Percentiles rank a stretch among this genome's conserved stretches.
Conservation (phyloP, 495 filamentous ascomycete genomes). For the Elaphomyces granulatus region DNA sequence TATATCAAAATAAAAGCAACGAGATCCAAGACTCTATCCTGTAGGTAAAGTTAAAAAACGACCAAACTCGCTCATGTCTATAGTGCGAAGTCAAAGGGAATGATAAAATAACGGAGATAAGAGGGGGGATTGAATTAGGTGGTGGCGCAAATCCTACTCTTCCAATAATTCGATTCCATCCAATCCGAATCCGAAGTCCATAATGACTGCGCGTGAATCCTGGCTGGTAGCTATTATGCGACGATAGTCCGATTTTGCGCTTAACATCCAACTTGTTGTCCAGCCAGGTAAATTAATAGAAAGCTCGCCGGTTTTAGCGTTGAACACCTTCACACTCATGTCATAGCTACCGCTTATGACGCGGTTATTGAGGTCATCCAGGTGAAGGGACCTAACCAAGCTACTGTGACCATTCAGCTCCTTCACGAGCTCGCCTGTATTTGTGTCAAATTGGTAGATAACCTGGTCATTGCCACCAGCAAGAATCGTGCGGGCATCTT, state of each 20-base stretch:
- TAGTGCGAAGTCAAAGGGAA: constrained; percentile 4
- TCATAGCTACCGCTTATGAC: constrained; percentile 90
- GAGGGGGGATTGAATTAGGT: constrained; percentile 1
- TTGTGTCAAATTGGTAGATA: constrained; percentile 88
- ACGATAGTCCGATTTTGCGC: constrained; percentile 87
- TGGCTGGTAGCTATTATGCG: constrained; percentile 88
- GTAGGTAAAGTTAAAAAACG: no score
- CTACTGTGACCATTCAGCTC: constrained; percentile 64
- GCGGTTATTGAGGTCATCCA: constrained; percentile 69
- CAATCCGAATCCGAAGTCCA: constrained; percentile 52
- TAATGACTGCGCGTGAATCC: constrained; percentile 76
- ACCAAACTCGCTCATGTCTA: no score
- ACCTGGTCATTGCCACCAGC: constrained; percentile 88
- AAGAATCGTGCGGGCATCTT: constrained; percentile 76
- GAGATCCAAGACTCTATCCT: no score
- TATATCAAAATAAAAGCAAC: no score
- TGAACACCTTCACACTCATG: constrained; percentile 82
- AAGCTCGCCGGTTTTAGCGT: constrained; percentile 57
- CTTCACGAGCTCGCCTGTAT: constrained; percentile 68
- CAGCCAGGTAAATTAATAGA: constrained; percentile 70
- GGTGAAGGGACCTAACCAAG: constrained; percentile 74
- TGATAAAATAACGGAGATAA: constrained; percentile 4
- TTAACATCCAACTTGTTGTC: constrained; percentile 92
- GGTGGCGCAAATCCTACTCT: constrained; percentile 15
- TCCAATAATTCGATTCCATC: constrained; percentile 35